Conservation (phyloP, 2,329 filamentous ascomycete genomes). For the Dryadomyces quercus-mongolicae region DNA sequence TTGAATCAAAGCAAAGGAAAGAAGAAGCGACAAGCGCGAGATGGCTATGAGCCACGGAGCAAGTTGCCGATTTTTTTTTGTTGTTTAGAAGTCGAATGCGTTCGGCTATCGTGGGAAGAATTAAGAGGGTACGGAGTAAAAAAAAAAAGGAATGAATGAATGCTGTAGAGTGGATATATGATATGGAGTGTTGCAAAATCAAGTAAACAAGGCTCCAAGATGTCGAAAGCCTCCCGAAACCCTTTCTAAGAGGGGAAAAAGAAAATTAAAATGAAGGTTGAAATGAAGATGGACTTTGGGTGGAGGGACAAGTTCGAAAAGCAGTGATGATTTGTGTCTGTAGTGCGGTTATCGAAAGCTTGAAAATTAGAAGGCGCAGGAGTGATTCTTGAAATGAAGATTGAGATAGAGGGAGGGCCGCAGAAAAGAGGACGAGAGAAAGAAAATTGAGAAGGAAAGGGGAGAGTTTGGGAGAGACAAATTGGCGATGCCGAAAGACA, state of each 20-base stretch:
- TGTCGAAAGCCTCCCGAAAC: slow-evolving; percentile 1
- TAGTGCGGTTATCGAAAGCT: background rate
- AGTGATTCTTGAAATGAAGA: slow-evolving; percentile 2
- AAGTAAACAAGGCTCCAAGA: background rate
- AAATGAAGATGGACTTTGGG: background rate
- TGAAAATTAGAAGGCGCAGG: slow-evolving; percentile 1
- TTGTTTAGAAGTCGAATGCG: background rate
- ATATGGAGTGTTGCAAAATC: background rate
- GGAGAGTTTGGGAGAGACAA: background rate
- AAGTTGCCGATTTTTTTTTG: background rate
- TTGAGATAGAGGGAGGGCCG: slow-evolving; percentile 1
- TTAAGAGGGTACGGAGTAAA: too few relatives aligned
- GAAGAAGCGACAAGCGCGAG: background rate
- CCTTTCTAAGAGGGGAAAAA: background rate
- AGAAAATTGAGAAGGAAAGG: slow-evolving; percentile 6
- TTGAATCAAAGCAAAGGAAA: background rate
- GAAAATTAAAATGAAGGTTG: background rate
- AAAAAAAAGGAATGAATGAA: slow-evolving; percentile 1
- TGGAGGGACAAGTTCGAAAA: background rate
- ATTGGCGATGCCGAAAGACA: background rate
- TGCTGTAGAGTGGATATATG: background rate
- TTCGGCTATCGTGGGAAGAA: background rate
- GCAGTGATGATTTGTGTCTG: background rate
- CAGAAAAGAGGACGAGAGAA: slow-evolving; percentile 16
- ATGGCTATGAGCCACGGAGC: background rate